Evolutionary conservation across 2,329 filamentous ascomycete species (phyloP).

Genomic region (Apiospora pterosperma): DNA sequence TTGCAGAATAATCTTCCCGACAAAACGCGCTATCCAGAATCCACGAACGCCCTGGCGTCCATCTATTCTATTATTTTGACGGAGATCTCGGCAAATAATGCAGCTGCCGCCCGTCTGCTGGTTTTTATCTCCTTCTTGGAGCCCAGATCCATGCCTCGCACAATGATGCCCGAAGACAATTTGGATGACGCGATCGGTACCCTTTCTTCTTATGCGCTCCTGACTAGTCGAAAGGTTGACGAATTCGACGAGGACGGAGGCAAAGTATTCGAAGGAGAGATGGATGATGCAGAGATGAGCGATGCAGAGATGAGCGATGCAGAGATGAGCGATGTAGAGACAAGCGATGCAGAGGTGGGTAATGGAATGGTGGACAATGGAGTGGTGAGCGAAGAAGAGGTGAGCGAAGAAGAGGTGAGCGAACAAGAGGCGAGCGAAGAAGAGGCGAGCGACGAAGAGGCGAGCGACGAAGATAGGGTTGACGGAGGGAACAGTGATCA

Average conservation of each 20-base stretch:
- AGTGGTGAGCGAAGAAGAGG: neutral
- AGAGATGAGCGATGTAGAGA: too few species aligned
- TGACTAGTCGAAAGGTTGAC: constrained; percentile 19
- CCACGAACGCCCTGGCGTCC: constrained; percentile 31
- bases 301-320: too few species aligned
- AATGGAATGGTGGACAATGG: too few species aligned
- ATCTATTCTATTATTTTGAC: constrained; percentile 39
- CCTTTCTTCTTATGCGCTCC: constrained; percentile 29
- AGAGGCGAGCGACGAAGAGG: too few species aligned
- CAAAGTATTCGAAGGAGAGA: fast-evolving
- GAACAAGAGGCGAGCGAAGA: too few species aligned
- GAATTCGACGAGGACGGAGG: constrained; percentile 8
- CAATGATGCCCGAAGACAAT: constrained; percentile 22
- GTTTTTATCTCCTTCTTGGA: constrained; percentile 38
- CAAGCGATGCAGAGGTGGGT: too few species aligned
- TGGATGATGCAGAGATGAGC: too few species aligned
- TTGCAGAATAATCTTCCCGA: constrained; percentile 14
- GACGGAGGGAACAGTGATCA: too few species aligned
- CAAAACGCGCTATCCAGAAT: constrained; percentile 23
- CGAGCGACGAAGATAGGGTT: too few species aligned
- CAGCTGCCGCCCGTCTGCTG: constrained; percentile 31
- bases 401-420: neutral
- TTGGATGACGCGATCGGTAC: constrained; percentile 25
- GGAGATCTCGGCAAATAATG: constrained; percentile 25
- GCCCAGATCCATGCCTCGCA: constrained; percentile 33